phyloP scores from a whole-genome alignment of 257 asterid species.

The Solanum boliviense region DNA sequence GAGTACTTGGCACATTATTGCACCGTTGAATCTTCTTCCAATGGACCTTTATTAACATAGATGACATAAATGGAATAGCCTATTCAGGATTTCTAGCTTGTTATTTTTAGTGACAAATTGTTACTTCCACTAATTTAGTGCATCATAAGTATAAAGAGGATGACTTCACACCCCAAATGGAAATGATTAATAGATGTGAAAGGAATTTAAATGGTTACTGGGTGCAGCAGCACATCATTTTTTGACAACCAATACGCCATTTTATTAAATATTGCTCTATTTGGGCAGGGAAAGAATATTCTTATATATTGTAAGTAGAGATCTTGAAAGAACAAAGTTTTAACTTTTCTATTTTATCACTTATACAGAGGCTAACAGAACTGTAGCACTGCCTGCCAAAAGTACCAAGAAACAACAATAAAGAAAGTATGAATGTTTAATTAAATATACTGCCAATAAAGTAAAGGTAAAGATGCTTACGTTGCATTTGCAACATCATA shows the following conservation, averaged over 20 bases:
- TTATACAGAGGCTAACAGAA: not conserved
- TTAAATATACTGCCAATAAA: not conserved
- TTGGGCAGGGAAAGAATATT: not conserved
- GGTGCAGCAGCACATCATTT: not conserved
- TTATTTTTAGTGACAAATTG: not conserved
- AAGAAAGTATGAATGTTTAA: not conserved
- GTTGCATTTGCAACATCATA: conserved; percentile 84
- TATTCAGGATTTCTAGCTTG: not conserved
- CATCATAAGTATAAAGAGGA: not conserved
- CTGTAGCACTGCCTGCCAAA: not conserved
- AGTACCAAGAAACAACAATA: not conserved
- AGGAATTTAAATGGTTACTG: not conserved
- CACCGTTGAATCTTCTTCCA: not conserved
- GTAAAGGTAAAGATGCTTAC: conserved; percentile 32
- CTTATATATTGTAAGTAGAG: not conserved
- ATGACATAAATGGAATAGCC: not conserved
- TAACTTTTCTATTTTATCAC: not conserved
- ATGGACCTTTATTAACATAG: not conserved
- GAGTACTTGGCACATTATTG: not conserved
- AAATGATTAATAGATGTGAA: not conserved
- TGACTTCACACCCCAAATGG: not conserved
- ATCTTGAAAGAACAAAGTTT: not conserved
- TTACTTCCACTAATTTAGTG: not conserved
- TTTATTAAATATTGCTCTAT: not conserved
- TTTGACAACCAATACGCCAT: not conserved